Percentiles rank a stretch among this genome's conserved stretches.
These are phyloP conservation scores for Amylocarpus encephaloides DNA, from an alignment of 2,329 filamentous ascomycete genomes.

Conservation along the genomic window DNA sequence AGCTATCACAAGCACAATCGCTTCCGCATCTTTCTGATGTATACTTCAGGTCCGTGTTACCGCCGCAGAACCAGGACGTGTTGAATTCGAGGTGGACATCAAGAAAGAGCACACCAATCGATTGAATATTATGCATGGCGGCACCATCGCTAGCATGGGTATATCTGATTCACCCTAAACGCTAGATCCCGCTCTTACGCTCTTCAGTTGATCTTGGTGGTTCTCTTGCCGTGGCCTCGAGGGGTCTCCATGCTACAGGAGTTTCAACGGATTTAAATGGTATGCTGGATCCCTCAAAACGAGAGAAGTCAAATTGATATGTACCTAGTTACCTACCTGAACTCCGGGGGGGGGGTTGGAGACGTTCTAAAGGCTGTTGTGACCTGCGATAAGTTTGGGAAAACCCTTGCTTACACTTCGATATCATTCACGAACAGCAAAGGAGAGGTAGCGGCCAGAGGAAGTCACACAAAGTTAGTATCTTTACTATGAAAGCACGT, in stretches of 20 bases:
- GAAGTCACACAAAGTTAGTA: constrained; percentile 59
- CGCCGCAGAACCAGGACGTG: constrained; percentile 56
- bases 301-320: neutral
- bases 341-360: constrained; percentile 50
- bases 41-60: constrained; percentile 57
- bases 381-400: constrained; percentile 59
- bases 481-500: neutral
- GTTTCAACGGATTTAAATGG: constrained; percentile 61
- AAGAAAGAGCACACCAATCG: constrained; percentile 75
- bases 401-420: constrained; percentile 55
- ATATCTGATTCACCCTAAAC: neutral
- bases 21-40: neutral
- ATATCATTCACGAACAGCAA: constrained; percentile 53
- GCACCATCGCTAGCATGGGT: constrained; percentile 67
- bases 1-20: neutral
- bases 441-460: constrained; percentile 53
- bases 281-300: constrained; percentile 23
- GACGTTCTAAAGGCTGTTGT: constrained; percentile 51
- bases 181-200: neutral
- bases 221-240: constrained; percentile 59
- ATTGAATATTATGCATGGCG: constrained; percentile 69
- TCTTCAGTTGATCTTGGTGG: constrained; percentile 53
- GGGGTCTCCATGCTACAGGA: constrained; percentile 55
- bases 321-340: constrained; percentile 54
- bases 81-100: constrained; percentile 72